These are phyloP conservation scores for Jimgerdemannia lactiflua DNA, from an alignment of 192 early-diverging fungal species.

Conservation along the genomic window DNA sequence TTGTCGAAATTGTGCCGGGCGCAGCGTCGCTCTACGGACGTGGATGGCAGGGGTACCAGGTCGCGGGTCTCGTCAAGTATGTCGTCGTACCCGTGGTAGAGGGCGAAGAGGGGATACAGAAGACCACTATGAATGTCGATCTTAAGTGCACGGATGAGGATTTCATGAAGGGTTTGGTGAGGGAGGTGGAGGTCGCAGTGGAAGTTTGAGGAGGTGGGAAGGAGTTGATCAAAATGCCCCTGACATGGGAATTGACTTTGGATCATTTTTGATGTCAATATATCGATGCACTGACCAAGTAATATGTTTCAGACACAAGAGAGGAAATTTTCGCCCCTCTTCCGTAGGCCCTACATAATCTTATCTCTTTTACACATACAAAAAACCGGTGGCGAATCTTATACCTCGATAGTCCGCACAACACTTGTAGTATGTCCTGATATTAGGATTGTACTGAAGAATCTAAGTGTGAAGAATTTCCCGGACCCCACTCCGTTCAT, in stretches of 20 bases:
- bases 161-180: constrained; percentile 43
- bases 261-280: not conserved
- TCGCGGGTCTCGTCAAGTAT: constrained; percentile 55
- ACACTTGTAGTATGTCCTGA: too few species aligned
- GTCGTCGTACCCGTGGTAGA: not conserved
- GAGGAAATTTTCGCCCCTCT: not conserved
- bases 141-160: constrained; percentile 55
- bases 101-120: constrained; percentile 22
- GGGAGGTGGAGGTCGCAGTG: constrained; percentile 22
- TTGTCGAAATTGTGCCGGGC: constrained; percentile 55
- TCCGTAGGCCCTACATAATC: not conserved
- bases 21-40: constrained; percentile 60
- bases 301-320: not conserved
- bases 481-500: too few species aligned
- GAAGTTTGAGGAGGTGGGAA: not conserved
- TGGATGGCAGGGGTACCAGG: constrained; percentile 49
- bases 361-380: not conserved
- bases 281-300: not conserved
- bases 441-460: too few species aligned
- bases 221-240: not conserved
- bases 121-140: constrained; percentile 41
- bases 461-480: too few species aligned
- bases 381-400: not conserved
- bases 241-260: not conserved
- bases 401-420: too few species aligned